A percentile compares a stretch with the other conserved stretches of the same genome.
These are phyloP conservation scores for Alternaria dauci DNA, from an alignment of 2,329 filamentous ascomycete species.

Conservation along the genomic window DNA sequence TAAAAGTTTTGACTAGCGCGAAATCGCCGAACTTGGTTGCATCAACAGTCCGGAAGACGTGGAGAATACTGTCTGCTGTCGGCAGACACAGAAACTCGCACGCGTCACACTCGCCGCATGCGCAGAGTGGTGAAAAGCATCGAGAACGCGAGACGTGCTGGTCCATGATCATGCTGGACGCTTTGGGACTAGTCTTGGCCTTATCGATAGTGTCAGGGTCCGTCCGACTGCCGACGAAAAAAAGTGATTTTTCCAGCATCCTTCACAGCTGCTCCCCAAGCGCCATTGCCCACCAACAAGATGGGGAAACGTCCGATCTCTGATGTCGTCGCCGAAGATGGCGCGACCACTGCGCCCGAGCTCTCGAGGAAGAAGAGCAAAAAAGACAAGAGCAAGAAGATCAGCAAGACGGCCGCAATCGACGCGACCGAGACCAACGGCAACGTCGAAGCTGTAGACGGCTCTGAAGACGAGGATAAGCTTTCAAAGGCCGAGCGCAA, in stretches of 20 bases:
- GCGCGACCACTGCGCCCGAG: conserved; percentile 27
- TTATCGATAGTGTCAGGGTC: conserved; percentile 31
- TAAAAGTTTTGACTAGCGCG: conserved; percentile 7
- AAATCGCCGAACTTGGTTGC: not conserved
- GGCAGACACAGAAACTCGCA: not conserved
- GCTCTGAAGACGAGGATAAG: conserved; percentile 41
- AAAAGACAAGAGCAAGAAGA: conserved; percentile 48
- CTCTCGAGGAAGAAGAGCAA: conserved; percentile 51
- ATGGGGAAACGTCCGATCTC: conserved; percentile 51
- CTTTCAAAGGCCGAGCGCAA: conserved; percentile 55
- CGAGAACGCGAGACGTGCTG: conserved; percentile 11
- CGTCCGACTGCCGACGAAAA: conserved; percentile 25
- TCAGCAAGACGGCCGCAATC: conserved; percentile 25
- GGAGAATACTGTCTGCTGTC: not conserved
- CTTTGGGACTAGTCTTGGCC: conserved; percentile 8
- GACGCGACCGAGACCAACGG: conserved; percentile 34
- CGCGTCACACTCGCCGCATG: not conserved
- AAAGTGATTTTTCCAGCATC: conserved; percentile 24
- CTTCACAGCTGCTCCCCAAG: conserved; percentile 8
- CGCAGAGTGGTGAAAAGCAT: not conserved
- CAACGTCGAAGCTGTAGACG: conserved; percentile 23
- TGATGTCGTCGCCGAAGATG: conserved; percentile 42
- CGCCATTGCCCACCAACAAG: conserved; percentile 17
- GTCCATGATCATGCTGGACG: conserved; percentile 4
- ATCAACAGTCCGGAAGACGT: not conserved